Percentiles rank a stretch among this genome's conserved stretches.
These are phyloP conservation scores for Candida lessepsii DNA, from an alignment of 805 yeast genomes.

Conservation along the genomic window DNA sequence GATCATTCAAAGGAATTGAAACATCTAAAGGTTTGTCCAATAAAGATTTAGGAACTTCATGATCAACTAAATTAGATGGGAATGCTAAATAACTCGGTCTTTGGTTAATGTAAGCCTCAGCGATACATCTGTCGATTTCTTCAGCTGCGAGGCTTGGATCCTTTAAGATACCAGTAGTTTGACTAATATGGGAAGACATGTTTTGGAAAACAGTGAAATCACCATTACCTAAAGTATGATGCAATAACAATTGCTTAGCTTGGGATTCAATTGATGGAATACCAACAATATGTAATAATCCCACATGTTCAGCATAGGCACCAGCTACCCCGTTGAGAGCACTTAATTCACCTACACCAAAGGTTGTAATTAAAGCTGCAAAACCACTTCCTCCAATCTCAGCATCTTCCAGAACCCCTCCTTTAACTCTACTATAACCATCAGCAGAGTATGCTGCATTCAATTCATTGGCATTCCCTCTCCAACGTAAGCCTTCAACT, in stretches of 20 bases:
- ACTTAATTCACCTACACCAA: slow-evolving; percentile 87
- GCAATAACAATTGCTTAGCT: slow-evolving; percentile 38
- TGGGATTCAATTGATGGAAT: slow-evolving; percentile 77
- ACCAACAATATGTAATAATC: slow-evolving; percentile 81
- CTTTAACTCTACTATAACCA: slow-evolving; percentile 82
- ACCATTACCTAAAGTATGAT: slow-evolving; percentile 45
- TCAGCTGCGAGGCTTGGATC: slow-evolving; percentile 65
- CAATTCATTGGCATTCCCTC: slow-evolving; percentile 86
- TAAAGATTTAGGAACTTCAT: slow-evolving; percentile 52
- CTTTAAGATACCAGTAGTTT: slow-evolving; percentile 61
- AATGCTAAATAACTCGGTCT: slow-evolving; percentile 82
- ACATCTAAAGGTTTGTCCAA: slow-evolving; percentile 65
- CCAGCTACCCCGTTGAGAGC: slow-evolving; percentile 89
- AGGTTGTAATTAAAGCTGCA: slow-evolving; percentile 75
- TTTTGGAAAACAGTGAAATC: slow-evolving; percentile 58
- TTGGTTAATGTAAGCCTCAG: slow-evolving; percentile 67
- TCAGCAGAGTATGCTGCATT: slow-evolving; percentile 89
- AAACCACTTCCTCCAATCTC: slow-evolving; percentile 26
- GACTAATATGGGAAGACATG: slow-evolving; percentile 74
- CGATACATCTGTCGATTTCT: slow-evolving; percentile 71
- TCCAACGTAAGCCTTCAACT: slow-evolving; percentile 79
- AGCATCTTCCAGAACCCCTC: slow-evolving; percentile 24
- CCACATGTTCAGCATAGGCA: slow-evolving; percentile 86
- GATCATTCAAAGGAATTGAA: slow-evolving; percentile 34
- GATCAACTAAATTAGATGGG: slow-evolving; percentile 79